A percentile compares a stretch with the other conserved stretches of the same genome.
Evolutionary conservation across 495 filamentous ascomycete species (phyloP).

Genomic region (Penicillium coprophilum): DNA sequence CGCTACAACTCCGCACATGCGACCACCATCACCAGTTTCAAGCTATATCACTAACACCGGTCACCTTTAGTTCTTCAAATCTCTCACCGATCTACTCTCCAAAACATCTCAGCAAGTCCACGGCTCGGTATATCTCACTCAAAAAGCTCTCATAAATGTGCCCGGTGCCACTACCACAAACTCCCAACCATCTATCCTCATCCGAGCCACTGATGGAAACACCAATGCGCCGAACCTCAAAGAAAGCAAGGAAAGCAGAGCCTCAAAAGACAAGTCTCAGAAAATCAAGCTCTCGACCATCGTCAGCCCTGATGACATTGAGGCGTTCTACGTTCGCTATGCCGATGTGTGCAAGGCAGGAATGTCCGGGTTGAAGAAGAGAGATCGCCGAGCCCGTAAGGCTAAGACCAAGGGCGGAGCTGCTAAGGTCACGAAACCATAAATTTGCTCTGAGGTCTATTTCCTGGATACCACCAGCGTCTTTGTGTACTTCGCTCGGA

Average conservation of each 20-base stretch:
- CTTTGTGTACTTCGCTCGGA: slow-evolving; percentile 6
- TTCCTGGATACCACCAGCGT: background rate
- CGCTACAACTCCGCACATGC: slow-evolving; percentile 9
- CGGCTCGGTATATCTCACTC: slow-evolving; percentile 78
- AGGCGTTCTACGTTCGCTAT: slow-evolving; percentile 79
- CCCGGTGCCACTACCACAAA: slow-evolving; percentile 16
- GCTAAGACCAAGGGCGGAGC: slow-evolving; percentile 64
- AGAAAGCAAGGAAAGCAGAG: slow-evolving; percentile 27
- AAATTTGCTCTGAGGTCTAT: slow-evolving; percentile 21
- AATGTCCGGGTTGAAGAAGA: slow-evolving; percentile 88
- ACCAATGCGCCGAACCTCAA: slow-evolving; percentile 45
- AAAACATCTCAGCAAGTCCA: slow-evolving; percentile 64
- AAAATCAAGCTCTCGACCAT: slow-evolving; percentile 86
- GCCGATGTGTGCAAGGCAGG: slow-evolving; percentile 89
- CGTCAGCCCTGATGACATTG: slow-evolving; percentile 70
- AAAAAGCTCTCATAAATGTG: slow-evolving; percentile 58
- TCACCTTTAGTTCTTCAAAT: slow-evolving; percentile 73
- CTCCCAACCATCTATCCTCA: slow-evolving; percentile 62
- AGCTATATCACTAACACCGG: slow-evolving; percentile 22
- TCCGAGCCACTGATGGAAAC: slow-evolving; percentile 78
- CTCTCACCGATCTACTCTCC: slow-evolving; percentile 72
- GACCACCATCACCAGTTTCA: slow-evolving; percentile 15
- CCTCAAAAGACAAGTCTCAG: slow-evolving; percentile 35
- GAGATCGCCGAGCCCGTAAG: slow-evolving; percentile 76
- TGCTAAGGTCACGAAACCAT: slow-evolving; percentile 54